phyloP scores from a whole-genome alignment of 202 grass and related monocot genomes.

The Carex arenaria region DNA sequence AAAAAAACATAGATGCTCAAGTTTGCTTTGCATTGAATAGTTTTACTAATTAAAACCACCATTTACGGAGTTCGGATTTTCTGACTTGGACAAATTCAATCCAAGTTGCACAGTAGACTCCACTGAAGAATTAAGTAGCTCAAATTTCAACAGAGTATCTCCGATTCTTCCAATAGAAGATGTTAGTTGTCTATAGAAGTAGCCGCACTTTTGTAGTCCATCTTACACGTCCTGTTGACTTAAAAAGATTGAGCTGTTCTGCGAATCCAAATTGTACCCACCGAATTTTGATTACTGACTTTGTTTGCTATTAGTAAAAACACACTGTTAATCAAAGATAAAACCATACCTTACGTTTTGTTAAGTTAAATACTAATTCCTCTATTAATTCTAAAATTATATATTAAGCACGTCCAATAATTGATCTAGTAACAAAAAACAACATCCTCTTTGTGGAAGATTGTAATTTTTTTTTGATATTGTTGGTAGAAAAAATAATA shows the following conservation, averaged over 20 bases:
- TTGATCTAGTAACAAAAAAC: background rate
- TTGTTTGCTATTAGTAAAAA: too few species aligned
- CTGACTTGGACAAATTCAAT: too few species aligned
- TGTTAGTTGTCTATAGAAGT: background rate
- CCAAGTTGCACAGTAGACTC: background rate
- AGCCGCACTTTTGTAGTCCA: background rate
- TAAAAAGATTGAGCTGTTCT: background rate
- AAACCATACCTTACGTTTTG: too few species aligned
- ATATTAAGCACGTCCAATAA: background rate
- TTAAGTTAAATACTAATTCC: too few species aligned
- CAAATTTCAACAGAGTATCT: background rate
- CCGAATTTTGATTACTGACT: too few species aligned
- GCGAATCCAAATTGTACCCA: background rate
- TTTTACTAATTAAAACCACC: too few species aligned
- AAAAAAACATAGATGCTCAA: too few species aligned
- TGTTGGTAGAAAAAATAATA: too few species aligned
- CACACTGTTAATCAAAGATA: too few species aligned
- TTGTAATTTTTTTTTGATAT: too few species aligned
- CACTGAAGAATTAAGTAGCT: background rate
- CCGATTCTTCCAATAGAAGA: background rate
- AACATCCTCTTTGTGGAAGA: background rate
- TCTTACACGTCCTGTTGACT: background rate
- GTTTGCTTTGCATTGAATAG: too few species aligned
- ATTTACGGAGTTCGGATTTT: too few species aligned
- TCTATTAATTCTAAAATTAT: background rate